phyloP scores from a whole-genome alignment of 2,329 filamentous ascomycete genomes.

The Fusarium oxysporum region DNA sequence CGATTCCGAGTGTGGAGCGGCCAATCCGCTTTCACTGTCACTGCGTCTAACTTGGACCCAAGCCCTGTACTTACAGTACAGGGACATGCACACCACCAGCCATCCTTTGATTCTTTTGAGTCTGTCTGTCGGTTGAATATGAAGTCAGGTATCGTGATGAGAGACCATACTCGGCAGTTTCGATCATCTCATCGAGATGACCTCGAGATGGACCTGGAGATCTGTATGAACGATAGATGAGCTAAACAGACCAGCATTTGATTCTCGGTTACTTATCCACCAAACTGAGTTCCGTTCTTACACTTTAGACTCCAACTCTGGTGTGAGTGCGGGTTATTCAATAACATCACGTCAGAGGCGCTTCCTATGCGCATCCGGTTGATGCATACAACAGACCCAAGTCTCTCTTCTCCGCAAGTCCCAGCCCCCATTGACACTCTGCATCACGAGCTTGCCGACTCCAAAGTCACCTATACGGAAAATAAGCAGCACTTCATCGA shows the following conservation, averaged over 20 bases:
- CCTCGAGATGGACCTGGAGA: neutral
- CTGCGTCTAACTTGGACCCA: slow-evolving; percentile 31
- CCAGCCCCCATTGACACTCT: slow-evolving; percentile 32
- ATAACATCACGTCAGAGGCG: slow-evolving; percentile 36
- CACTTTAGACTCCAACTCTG: neutral
- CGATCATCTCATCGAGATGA: neutral
- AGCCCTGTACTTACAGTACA: slow-evolving; percentile 45
- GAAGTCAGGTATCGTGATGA: neutral
- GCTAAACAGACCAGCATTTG: neutral
- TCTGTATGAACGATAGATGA: neutral
- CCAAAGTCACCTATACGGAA: slow-evolving; percentile 1
- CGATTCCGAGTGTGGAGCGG: slow-evolving; percentile 38
- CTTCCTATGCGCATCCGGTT: slow-evolving; percentile 29
- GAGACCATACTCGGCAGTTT: neutral
- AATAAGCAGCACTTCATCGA: slow-evolving; percentile 32
- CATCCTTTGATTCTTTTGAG: neutral
- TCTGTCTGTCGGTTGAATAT: neutral
- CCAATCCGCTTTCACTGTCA: slow-evolving; percentile 48
- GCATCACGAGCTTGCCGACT: slow-evolving; percentile 34
- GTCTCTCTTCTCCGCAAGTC: slow-evolving; percentile 15
- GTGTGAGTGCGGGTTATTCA: slow-evolving; percentile 11
- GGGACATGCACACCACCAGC: slow-evolving; percentile 35
- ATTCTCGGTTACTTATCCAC: neutral
- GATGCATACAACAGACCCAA: slow-evolving; percentile 30
- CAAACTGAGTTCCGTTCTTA: neutral